Percentiles rank a stretch among this genome's conserved stretches.
phyloP scores from a whole-genome alignment of 2,329 filamentous ascomycete species.

The Chaetomium sp. region DNA sequence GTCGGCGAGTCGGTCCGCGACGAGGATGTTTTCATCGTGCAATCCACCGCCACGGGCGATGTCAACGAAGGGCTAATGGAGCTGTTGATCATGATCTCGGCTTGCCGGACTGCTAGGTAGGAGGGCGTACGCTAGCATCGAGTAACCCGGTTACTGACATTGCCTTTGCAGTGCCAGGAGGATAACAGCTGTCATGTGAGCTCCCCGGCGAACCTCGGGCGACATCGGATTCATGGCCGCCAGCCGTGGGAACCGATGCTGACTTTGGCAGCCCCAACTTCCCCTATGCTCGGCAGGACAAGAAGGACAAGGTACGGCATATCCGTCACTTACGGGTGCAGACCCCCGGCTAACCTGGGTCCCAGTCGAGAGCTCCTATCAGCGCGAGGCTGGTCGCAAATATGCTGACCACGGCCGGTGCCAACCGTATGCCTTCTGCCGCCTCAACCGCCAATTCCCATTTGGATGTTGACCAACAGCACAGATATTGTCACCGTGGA shows the following conservation, averaged over 20 bases:
- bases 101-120: conserved; percentile 68
- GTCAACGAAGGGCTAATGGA: conserved; percentile 99
- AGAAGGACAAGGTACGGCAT: conserved; percentile 71
- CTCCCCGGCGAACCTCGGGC: neutral
- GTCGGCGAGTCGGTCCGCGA: conserved; percentile 96
- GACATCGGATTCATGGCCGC: neutral
- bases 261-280: conserved; percentile 70
- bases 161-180: conserved; percentile 62
- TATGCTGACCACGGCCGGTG: conserved; percentile 94
- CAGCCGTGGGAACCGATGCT: conserved; percentile 17
- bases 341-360: conserved; percentile 12
- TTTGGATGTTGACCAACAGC: conserved; percentile 5
- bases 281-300: conserved; percentile 94
- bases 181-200: conserved; percentile 82
- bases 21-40: conserved; percentile 97
- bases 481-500: conserved; percentile 85
- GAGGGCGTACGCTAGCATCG: conserved; percentile 2
- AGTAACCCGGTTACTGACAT: conserved; percentile 19
- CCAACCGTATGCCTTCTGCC: conserved; percentile 63
- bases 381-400: conserved; percentile 95
- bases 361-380: conserved; percentile 88
- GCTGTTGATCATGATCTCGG: conserved; percentile 96
- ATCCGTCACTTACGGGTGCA: too few species aligned
- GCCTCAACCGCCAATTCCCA: neutral
- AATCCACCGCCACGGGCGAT: conserved; percentile 91